Evolutionary conservation across 768 basidiomycete species (phyloP).

Genomic region (Lactarius trivialis): DNA sequence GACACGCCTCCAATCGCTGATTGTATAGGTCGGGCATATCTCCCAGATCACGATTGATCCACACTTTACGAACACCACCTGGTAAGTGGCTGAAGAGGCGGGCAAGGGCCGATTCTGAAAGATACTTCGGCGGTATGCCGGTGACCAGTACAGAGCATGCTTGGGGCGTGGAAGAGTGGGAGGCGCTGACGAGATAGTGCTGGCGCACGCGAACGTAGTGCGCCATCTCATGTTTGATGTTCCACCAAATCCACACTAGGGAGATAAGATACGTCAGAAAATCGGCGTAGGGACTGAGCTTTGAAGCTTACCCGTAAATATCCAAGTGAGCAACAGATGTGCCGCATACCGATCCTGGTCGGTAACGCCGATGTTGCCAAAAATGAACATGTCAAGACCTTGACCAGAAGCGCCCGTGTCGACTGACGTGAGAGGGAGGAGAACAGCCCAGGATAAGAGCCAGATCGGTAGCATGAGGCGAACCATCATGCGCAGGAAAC

Average conservation of each 20-base stretch:
- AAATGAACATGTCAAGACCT: conserved; percentile 67
- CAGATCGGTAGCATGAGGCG: conserved; percentile 85
- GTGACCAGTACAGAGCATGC: conserved; percentile 89
- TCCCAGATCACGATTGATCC: conserved; percentile 88
- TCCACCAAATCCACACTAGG: conserved; percentile 79
- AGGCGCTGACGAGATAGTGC: conserved; percentile 66
- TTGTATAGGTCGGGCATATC: conserved; percentile 81
- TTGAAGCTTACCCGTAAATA: conserved; percentile 62
- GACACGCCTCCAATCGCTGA: conserved; percentile 61
- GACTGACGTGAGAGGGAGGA: conserved; percentile 68
- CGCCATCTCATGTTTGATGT: conserved; percentile 72
- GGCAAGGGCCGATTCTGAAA: conserved; percentile 60
- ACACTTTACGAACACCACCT: conserved; percentile 84
- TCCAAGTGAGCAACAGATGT: conserved; percentile 68
- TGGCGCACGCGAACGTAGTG: conserved; percentile 80
- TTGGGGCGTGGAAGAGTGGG: conserved; percentile 71
- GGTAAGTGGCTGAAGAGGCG: conserved; percentile 77
- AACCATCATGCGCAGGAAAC: conserved; percentile 81
- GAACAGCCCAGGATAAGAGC: conserved; percentile 79
- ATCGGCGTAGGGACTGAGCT: neutral
- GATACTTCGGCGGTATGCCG: conserved; percentile 74
- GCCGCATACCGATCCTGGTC: conserved; percentile 62
- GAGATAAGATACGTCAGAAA: neutral
- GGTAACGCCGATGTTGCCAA: conserved; percentile 61
- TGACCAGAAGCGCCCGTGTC: conserved; percentile 41